Evolutionary conservation across 495 filamentous ascomycete species (phyloP).

Genomic region (Alectoria sarmentosa): DNA sequence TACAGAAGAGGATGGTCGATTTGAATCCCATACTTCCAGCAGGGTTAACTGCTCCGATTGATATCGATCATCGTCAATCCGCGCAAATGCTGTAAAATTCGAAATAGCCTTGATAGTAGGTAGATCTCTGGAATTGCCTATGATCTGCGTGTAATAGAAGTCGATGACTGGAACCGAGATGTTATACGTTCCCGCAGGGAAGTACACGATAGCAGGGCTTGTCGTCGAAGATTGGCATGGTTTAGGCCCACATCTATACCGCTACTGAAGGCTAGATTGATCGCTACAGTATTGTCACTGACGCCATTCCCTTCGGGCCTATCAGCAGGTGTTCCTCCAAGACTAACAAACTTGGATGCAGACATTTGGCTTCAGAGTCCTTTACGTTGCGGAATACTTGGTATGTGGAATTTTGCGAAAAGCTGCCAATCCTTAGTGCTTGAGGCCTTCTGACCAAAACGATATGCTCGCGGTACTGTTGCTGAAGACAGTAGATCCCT

Average conservation of each 20-base stretch:
- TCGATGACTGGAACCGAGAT: slow-evolving; percentile 49
- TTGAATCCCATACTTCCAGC: slow-evolving; percentile 40
- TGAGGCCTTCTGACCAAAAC: slow-evolving; percentile 43
- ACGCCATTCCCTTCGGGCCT: slow-evolving; percentile 43
- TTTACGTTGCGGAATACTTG: slow-evolving; percentile 53
- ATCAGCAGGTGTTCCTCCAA: not conserved
- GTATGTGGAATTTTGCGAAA: slow-evolving; percentile 38
- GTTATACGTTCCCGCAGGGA: slow-evolving; percentile 58
- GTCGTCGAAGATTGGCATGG: slow-evolving; percentile 42
- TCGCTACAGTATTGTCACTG: slow-evolving; percentile 59
- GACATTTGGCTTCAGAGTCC: slow-evolving; percentile 47
- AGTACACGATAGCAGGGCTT: slow-evolving; percentile 54
- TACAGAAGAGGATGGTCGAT: slow-evolving; percentile 66
- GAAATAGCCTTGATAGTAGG: slow-evolving; percentile 60
- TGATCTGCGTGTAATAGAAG: slow-evolving; percentile 60
- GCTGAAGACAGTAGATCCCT: not conserved
- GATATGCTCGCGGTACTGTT: slow-evolving; percentile 1
- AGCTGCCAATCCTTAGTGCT: slow-evolving; percentile 42
- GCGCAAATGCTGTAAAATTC: slow-evolving; percentile 52
- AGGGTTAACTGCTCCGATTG: slow-evolving; percentile 27
- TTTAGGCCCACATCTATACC: slow-evolving; percentile 46
- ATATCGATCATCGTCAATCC: slow-evolving; percentile 67
- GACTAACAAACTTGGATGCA: not conserved
- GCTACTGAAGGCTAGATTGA: slow-evolving; percentile 52
- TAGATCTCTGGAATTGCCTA: slow-evolving; percentile 56